Evolutionary conservation across 1,284 basidiomycete species (phyloP).

Genomic region (Irpex sp.): DNA sequence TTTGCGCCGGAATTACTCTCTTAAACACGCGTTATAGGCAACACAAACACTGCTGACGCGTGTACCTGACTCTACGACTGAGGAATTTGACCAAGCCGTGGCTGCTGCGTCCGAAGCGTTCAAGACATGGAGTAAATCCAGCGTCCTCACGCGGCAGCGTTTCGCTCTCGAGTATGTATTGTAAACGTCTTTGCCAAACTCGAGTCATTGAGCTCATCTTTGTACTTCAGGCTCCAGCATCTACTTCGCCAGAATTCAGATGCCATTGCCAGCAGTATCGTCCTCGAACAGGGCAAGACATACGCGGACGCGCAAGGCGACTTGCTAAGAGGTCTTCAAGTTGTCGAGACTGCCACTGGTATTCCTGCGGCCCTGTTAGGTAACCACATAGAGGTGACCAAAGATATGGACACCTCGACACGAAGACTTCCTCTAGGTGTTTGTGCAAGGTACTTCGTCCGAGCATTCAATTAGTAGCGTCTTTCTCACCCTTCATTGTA

Average conservation of each 20-base stretch:
- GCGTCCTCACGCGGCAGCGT: slow-evolving; percentile 83
- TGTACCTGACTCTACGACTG: slow-evolving; percentile 84
- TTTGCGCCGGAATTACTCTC: slow-evolving; percentile 3
- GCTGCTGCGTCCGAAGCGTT: slow-evolving; percentile 85
- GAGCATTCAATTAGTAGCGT: slow-evolving; percentile 15
- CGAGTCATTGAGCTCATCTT: neutral
- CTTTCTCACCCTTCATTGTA: slow-evolving; percentile 25
- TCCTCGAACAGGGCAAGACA: slow-evolving; percentile 92
- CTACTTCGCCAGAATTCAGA: slow-evolving; percentile 77
- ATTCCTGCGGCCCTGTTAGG: slow-evolving; percentile 85
- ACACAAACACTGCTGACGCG: slow-evolving; percentile 86
- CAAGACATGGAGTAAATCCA: slow-evolving; percentile 83
- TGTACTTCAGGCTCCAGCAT: slow-evolving; percentile 62
- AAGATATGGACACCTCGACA: slow-evolving; percentile 96
- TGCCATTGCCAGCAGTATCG: slow-evolving; percentile 73
- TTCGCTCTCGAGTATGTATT: slow-evolving; percentile 78
- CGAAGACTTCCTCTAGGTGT: slow-evolving; percentile 78
- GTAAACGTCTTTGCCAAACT: no score
- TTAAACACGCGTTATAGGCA: slow-evolving; percentile 44
- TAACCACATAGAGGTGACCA: slow-evolving; percentile 92
- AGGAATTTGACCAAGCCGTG: slow-evolving; percentile 86
- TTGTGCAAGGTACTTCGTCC: slow-evolving; percentile 54
- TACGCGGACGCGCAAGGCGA: slow-evolving; percentile 91
- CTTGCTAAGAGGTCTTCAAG: slow-evolving; percentile 90
- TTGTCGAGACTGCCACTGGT: slow-evolving; percentile 86